A percentile compares a stretch with the other conserved stretches of the same genome.
These are phyloP conservation scores for Amesomyces nigricolor DNA, from an alignment of 2,329 filamentous ascomycete species.

Conservation along the genomic window DNA sequence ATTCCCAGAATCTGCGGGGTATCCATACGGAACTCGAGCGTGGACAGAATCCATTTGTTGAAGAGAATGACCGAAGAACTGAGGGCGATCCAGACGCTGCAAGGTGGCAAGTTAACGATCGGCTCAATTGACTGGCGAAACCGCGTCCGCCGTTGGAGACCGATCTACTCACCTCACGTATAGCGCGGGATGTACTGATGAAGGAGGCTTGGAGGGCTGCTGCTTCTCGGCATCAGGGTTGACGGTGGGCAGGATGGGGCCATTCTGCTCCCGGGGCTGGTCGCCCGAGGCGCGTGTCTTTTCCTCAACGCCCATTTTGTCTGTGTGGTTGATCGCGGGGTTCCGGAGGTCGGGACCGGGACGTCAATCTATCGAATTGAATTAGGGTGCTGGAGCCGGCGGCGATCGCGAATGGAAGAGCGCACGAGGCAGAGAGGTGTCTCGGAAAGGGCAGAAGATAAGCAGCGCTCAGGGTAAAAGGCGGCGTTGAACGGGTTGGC, in stretches of 20 bases:
- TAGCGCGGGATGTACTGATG: constrained; percentile 67
- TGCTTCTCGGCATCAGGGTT: constrained; percentile 71
- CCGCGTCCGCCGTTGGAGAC: neutral
- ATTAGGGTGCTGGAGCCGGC: constrained; percentile 13
- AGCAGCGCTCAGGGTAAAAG: neutral
- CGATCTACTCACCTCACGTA: constrained; percentile 63
- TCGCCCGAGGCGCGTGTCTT: constrained; percentile 83
- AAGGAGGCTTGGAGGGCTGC: constrained; percentile 51
- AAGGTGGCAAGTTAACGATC: constrained; percentile 9
- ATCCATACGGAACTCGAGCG: constrained; percentile 70
- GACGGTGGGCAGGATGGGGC: constrained; percentile 68
- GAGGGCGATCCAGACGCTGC: constrained; percentile 83
- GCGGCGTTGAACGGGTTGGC: constrained; percentile 1
- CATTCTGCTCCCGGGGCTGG: constrained; percentile 53
- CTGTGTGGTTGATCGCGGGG: neutral
- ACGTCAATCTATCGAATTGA: neutral
- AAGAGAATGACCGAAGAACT: constrained; percentile 95
- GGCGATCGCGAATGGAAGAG: constrained; percentile 12
- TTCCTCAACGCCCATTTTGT: constrained; percentile 62
- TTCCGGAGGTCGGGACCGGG: neutral
- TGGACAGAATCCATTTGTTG: constrained; percentile 98
- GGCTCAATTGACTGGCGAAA: neutral
- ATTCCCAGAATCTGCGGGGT: neutral
- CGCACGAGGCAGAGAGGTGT: constrained; percentile 3
- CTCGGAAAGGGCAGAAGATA: constrained; percentile 1